phyloP scores from a whole-genome alignment of 2,329 filamentous ascomycete genomes.

The Ceratocystis diversiconidia region DNA sequence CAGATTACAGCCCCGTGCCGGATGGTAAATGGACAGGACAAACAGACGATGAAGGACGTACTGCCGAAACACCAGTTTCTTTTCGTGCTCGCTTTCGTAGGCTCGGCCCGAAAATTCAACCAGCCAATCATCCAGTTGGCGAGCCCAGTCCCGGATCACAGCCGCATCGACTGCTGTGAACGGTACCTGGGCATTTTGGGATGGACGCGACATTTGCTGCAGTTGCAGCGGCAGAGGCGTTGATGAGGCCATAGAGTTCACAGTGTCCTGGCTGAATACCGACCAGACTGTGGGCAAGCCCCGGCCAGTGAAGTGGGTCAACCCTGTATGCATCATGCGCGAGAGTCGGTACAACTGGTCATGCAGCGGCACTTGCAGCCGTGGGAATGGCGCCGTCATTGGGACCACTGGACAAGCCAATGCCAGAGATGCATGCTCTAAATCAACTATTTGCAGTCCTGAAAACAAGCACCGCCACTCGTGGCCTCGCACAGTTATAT shows the following conservation, averaged over 20 bases:
- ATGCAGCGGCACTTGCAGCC: conserved; percentile 27
- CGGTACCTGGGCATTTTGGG: conserved; percentile 13
- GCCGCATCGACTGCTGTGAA: conserved; percentile 30
- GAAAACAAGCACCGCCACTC: conserved; percentile 31
- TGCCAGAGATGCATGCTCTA: conserved; percentile 32
- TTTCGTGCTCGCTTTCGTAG: conserved; percentile 9
- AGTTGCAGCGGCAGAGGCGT: conserved; percentile 9
- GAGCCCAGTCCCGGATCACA: conserved; percentile 31
- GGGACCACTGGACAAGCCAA: conserved; percentile 30
- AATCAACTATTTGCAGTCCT: conserved; percentile 30
- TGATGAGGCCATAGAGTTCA: conserved; percentile 4
- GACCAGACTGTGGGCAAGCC: conserved; percentile 32
- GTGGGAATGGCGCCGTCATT: conserved; percentile 27
- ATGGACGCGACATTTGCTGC: conserved; percentile 11
- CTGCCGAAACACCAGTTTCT: conserved; percentile 20
- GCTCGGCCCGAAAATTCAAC: conserved; percentile 26
- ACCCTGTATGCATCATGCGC: conserved; percentile 32
- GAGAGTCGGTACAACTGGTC: conserved; percentile 31
- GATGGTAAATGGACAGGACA: conserved; percentile 32
- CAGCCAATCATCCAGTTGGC: conserved; percentile 30
- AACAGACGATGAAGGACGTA: conserved; percentile 30
- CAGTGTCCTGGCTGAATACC: conserved; percentile 22
- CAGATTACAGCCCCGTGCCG: conserved; percentile 27
- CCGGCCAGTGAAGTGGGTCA: conserved; percentile 30
- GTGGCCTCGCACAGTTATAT: conserved; percentile 21